A percentile compares a stretch with the other conserved stretches of the same genome.
phyloP scores from a whole-genome alignment of 305 asterid genomes.

The Ilex paraguariensis region DNA sequence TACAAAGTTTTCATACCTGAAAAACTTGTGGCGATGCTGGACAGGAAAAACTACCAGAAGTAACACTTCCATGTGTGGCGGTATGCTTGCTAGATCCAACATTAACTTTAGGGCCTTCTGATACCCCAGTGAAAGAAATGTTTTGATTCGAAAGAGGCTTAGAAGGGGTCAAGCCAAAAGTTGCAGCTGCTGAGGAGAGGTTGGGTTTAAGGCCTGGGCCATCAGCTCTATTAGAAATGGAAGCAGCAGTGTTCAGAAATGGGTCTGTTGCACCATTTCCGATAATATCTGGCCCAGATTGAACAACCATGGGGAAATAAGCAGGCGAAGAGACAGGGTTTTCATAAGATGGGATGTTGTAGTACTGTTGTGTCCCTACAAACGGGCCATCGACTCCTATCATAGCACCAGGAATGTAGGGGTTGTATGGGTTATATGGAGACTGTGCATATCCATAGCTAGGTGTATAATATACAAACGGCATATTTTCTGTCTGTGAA shows the following conservation, averaged over 20 bases:
- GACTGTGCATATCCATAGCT: conserved; percentile 67
- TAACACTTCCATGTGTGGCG: conserved; percentile 20
- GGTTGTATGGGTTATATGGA: conserved; percentile 78
- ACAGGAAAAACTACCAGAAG: conserved; percentile 30
- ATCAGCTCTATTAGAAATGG: conserved; percentile 37
- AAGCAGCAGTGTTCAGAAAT: conserved; percentile 21
- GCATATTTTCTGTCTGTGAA: conserved; percentile 54
- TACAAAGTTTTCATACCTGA: conserved; percentile 29
- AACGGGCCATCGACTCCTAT: conserved; percentile 67
- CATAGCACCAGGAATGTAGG: conserved; percentile 90
- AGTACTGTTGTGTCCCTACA: conserved; percentile 55
- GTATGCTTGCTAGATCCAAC: conserved; percentile 50
- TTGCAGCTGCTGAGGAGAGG: conserved; percentile 39
- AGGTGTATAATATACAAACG: conserved; percentile 64
- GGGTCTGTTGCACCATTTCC: conserved; percentile 43
- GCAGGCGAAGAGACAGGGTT: conserved; percentile 40
- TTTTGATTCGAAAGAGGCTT: conserved; percentile 40
- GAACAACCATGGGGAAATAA: conserved; percentile 49
- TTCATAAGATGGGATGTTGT: conserved; percentile 60
- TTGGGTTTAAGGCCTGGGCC: conserved; percentile 42
- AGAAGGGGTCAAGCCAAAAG: conserved; percentile 30
- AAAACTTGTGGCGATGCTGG: conserved; percentile 34
- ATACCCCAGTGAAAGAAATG: conserved; percentile 28
- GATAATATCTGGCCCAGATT: conserved; percentile 42
- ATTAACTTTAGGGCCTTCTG: conserved; percentile 43